Conservation (phyloP, 2,329 filamentous ascomycete genomes). For the Colletotrichum sp. region DNA sequence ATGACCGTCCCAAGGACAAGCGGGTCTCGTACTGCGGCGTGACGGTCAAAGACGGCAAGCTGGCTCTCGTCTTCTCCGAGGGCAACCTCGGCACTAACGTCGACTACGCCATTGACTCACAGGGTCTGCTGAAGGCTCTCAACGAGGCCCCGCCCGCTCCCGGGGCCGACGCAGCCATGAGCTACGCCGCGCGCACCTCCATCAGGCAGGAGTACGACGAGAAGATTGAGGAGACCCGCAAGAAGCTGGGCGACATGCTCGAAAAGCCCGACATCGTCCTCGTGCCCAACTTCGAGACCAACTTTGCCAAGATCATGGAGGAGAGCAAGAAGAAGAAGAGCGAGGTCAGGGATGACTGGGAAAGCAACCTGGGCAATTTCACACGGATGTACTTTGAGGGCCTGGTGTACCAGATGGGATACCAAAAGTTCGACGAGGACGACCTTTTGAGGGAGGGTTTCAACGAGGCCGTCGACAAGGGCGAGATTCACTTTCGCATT, state of each 20-base stretch:
- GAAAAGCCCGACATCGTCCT: constrained; percentile 46
- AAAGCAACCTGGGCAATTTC: constrained; percentile 46
- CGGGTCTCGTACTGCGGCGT: constrained; percentile 48
- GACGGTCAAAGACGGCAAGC: constrained; percentile 44
- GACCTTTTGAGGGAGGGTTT: constrained; percentile 55
- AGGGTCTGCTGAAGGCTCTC: constrained; percentile 48
- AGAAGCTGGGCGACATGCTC: constrained; percentile 40
- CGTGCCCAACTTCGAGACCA: constrained; percentile 51
- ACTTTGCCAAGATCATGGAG: constrained; percentile 44
- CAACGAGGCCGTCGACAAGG: constrained; percentile 48
- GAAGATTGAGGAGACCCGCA: constrained; percentile 43
- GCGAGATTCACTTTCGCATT: constrained; percentile 49
- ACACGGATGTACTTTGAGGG: constrained; percentile 49
- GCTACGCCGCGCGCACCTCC: constrained; percentile 46
- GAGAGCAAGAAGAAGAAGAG: constrained; percentile 33
- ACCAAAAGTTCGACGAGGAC: constrained; percentile 51
- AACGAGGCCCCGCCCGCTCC: constrained; percentile 44
- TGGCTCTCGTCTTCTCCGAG: constrained; percentile 53
- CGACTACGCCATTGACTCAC: constrained; percentile 37
- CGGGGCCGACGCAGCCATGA: constrained; percentile 35
- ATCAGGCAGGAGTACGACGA: constrained; percentile 50
- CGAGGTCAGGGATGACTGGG: constrained; percentile 44
- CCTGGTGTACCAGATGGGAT: constrained; percentile 44
- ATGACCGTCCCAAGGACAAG: constrained; percentile 42
- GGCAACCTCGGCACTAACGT: constrained; percentile 51